Base-by-base conservation (phyloP, 2,329 filamentous ascomycete species). In the Penicillium fuscoglaucum region DNA sequence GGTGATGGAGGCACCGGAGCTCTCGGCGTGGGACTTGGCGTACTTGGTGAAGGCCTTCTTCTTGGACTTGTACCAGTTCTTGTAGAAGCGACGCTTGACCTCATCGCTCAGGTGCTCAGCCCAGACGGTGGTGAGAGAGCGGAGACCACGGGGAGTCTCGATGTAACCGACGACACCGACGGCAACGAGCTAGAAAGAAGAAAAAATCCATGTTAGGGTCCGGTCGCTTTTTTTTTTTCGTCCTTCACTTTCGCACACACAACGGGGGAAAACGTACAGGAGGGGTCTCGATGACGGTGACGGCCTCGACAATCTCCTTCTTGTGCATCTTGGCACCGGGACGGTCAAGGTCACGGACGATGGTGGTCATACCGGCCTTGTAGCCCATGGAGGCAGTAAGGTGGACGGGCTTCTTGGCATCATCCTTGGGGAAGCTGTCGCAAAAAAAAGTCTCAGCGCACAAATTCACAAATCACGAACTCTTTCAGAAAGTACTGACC, bases 11-110 rank as follows among this genome's bases (percentile, higher is more conserved):
- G 90, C 84, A 76, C 91, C 93, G 82, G 82, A 90, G 84, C 83
- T 89, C 86, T 98, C 93, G 68, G 93, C 92, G 89, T 98, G 91
- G 89, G 96, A 93, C 91, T 98, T 99, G 86, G 95, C 91, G 84
- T 99, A 99, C 87, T 96, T 97, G 87, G 95, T 99, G 87, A 99
- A 99, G 66, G 95, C 95, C 93, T 99, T 99, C 91, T 97, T 98
- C 93, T 99, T 99, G 87, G 88, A 92, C 90, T 96, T 96, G 90
- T 99, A 99, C 95, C 95, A 99, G 90, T 99, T 99, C 92, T 98
- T 98, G 91, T 99, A 99, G 91, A 99, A 99, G 79, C 95, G 91
- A 77, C 95, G 91, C 90, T 96, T 96, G 82, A 99, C 79, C 85
- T 98, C 95, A 82, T 99, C 95, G 83, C 90, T 91, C 82, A 99